Percentiles rank a stretch among this genome's conserved stretches.
These are phyloP conservation scores for Gloeostereum incarnatum DNA, from an alignment of 768 basidiomycete species.

Conservation along the genomic window DNA sequence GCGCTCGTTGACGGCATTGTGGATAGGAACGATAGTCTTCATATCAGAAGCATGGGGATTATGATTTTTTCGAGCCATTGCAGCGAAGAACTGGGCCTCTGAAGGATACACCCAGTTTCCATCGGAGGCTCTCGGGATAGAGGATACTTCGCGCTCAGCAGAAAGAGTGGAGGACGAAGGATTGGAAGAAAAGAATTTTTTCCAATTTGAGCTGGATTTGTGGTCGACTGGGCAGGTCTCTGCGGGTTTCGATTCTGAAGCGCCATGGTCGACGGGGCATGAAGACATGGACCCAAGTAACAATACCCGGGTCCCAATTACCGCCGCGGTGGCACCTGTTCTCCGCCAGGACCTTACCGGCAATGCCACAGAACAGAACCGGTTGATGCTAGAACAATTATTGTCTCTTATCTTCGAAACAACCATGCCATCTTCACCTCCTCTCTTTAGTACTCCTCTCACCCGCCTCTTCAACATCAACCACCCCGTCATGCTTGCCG, in stretches of 20 bases:
- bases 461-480: conserved; percentile 69
- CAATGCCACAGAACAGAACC: too few relatives aligned
- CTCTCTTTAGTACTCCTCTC: conserved; percentile 64
- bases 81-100: conserved; percentile 96
- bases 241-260: conserved; percentile 3
- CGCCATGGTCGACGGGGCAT: conserved; percentile 42
- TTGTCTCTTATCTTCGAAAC: conserved; percentile 6
- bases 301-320: not conserved
- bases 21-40: conserved; percentile 94
- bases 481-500: conserved; percentile 82
- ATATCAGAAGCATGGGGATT: conserved; percentile 84
- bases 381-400: not conserved
- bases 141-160: conserved; percentile 70
- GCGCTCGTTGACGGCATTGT: conserved; percentile 97
- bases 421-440: conserved; percentile 57
- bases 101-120: conserved; percentile 97
- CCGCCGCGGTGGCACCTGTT: not conserved
- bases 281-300: conserved; percentile 13
- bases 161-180: conserved; percentile 35
- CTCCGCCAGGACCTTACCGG: too few relatives aligned
- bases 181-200: conserved; percentile 25
- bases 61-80: conserved; percentile 93
- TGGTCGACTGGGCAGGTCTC: conserved; percentile 34
- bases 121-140: conserved; percentile 69
- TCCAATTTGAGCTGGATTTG: conserved; percentile 24